Conservation (phyloP, 768 basidiomycete genomes). For the Fomitopsis serialis region DNA sequence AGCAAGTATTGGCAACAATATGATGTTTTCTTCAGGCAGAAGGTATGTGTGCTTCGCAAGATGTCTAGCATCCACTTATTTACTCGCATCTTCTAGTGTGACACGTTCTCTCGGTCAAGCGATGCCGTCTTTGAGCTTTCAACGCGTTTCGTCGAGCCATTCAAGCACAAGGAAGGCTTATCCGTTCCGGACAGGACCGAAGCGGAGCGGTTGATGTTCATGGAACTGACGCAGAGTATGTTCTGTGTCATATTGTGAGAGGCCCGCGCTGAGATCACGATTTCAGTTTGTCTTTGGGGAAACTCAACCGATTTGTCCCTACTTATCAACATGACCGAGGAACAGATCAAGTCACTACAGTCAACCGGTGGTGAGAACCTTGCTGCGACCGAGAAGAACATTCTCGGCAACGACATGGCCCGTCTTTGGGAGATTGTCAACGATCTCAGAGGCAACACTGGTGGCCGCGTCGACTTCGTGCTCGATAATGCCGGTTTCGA, state of each 20-base stretch:
- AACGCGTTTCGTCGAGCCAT: conserved; percentile 84
- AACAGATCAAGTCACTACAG: conserved; percentile 94
- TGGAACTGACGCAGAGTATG: conserved; percentile 86
- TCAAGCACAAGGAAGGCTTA: conserved; percentile 51
- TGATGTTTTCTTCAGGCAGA: conserved; percentile 94
- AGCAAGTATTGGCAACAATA: conserved; percentile 88
- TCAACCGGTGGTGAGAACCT: conserved; percentile 95
- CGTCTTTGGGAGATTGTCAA: conserved; percentile 73
- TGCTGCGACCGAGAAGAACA: conserved; percentile 94
- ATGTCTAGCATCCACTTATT: background rate
- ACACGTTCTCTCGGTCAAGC: conserved; percentile 89
- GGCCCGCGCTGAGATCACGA: background rate
- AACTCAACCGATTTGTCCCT: conserved; percentile 95
- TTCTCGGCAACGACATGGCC: conserved; percentile 78
- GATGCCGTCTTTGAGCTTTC: conserved; percentile 95
- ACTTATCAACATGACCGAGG: conserved; percentile 96
- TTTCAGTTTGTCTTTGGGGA: conserved; percentile 89
- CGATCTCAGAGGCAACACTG: conserved; percentile 35
- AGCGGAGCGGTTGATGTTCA: conserved; percentile 80
- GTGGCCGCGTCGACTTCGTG: conserved; percentile 52
- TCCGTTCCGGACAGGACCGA: conserved; percentile 56
- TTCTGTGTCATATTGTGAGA: conserved; percentile 1
- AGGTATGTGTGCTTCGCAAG: conserved; percentile 36
- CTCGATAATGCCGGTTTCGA: conserved; percentile 89
- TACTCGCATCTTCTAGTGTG: conserved; percentile 51